Evolutionary conservation across 495 filamentous ascomycete genomes (phyloP).

Genomic region (Penicillium chermesinum): DNA sequence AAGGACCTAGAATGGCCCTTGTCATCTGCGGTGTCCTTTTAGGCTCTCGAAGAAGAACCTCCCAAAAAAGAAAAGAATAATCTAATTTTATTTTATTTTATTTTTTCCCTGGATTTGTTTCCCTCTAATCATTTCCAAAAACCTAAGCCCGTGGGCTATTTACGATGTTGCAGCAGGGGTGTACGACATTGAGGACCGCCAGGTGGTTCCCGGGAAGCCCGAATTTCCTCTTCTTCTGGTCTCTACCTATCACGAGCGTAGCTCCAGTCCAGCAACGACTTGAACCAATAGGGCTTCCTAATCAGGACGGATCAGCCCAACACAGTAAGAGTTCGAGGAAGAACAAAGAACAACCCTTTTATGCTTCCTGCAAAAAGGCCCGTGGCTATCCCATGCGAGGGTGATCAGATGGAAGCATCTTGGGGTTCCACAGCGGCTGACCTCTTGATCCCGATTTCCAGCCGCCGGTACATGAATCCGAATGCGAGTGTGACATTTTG

Average conservation of each 20-base stretch:
- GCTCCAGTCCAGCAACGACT: conserved; percentile 12
- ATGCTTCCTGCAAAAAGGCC: conserved; percentile 14
- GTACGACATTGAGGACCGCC: conserved; percentile 24
- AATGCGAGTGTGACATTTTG: conserved; percentile 32
- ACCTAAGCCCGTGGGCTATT: conserved; percentile 14
- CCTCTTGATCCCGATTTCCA: conserved; percentile 29
- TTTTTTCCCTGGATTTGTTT: not conserved
- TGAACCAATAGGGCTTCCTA: conserved; percentile 1
- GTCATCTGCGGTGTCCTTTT: conserved; percentile 7
- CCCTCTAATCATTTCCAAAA: not conserved
- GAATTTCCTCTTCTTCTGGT: conserved; percentile 3
- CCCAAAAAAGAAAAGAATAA: not conserved
- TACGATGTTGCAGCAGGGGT: conserved; percentile 37
- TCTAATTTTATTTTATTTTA: not conserved
- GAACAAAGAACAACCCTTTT: conserved; percentile 1
- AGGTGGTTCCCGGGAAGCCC: conserved; percentile 4
- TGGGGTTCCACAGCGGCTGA: conserved; percentile 46
- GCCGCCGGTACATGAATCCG: conserved; percentile 30
- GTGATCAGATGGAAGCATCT: conserved; percentile 40
- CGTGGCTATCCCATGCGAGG: conserved; percentile 26
- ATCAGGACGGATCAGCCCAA: conserved; percentile 6
- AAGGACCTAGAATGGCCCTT: conserved; percentile 9
- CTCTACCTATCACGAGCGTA: conserved; percentile 20
- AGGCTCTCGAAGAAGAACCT: conserved; percentile 5
- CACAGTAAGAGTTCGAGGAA: conserved; percentile 5